phyloP scores from a whole-genome alignment of 2,329 filamentous ascomycete species.

The Chaetomium olivaceum region DNA sequence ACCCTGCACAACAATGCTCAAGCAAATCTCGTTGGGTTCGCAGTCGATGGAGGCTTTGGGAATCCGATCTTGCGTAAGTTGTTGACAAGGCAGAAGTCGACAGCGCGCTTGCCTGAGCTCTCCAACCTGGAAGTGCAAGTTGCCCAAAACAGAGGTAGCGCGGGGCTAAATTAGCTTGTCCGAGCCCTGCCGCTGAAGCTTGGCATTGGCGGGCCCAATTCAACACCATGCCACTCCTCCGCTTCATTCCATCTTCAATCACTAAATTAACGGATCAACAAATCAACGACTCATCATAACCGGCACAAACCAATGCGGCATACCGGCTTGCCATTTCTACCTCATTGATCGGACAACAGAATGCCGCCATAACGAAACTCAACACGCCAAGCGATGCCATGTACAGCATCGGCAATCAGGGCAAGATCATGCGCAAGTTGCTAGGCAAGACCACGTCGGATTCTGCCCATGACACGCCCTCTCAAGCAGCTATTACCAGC shows the following conservation, averaged over 20 bases:
- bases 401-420: conserved; percentile 46
- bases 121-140: no score
- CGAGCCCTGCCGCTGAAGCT: not conserved
- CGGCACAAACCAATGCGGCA: not conserved
- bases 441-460: conserved; percentile 56
- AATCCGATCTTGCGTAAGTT: not conserved
- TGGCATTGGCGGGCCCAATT: not conserved
- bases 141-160: not conserved
- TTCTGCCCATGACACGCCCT: conserved; percentile 41
- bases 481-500: conserved; percentile 48
- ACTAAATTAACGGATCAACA: not conserved
- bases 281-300: not conserved
- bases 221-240: not conserved
- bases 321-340: not conserved
- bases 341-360: not conserved
- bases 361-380: conserved; percentile 7
- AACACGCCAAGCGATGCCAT: conserved; percentile 25
- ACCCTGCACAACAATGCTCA: not conserved
- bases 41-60: not conserved
- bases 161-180: not conserved
- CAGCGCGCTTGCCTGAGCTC: no score
- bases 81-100: not conserved
- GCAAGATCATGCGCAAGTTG: conserved; percentile 61
- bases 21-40: not conserved
- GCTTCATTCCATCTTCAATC: not conserved